These are phyloP conservation scores for Xylaria scruposa DNA, from an alignment of 495 filamentous ascomycete species.

Conservation along the genomic window DNA sequence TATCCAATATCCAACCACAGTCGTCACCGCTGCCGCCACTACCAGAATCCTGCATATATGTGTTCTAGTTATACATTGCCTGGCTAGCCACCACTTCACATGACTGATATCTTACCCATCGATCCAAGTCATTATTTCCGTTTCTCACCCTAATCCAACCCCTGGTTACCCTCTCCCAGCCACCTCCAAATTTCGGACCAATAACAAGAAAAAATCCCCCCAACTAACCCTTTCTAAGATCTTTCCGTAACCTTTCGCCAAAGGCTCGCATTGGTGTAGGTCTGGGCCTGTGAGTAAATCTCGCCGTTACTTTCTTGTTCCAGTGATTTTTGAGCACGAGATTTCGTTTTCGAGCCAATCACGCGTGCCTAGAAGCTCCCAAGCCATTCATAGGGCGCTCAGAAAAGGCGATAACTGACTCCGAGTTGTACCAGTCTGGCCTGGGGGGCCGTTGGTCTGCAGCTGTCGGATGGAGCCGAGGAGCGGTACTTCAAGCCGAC, in stretches of 20 bases:
- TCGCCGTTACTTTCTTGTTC: background rate
- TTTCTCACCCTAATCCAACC: background rate
- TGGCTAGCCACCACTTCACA: background rate
- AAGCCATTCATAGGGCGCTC: background rate
- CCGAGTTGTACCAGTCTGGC: conserved; percentile 28
- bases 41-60: conserved; percentile 3
- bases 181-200: background rate
- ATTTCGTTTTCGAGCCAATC: background rate
- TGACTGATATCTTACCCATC: conserved; percentile 15
- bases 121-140: conserved; percentile 11
- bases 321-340: background rate
- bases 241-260: conserved; percentile 48
- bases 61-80: conserved; percentile 1
- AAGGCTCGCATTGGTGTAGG: conserved; percentile 48
- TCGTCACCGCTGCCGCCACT: background rate
- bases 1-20: background rate
- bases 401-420: background rate
- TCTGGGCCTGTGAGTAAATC: conserved; percentile 37
- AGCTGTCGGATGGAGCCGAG: conserved; percentile 49
- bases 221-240: conserved; percentile 29
- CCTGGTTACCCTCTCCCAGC: conserved; percentile 6
- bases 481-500: conserved; percentile 51
- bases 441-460: conserved; percentile 53
- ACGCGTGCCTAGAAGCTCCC: background rate
- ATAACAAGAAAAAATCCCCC: conserved; percentile 4